A percentile compares a stretch with the other conserved stretches of the same genome.
These are phyloP conservation scores for Pholiota adiposa DNA, from an alignment of 1,284 basidiomycete genomes.

Conservation along the genomic window DNA sequence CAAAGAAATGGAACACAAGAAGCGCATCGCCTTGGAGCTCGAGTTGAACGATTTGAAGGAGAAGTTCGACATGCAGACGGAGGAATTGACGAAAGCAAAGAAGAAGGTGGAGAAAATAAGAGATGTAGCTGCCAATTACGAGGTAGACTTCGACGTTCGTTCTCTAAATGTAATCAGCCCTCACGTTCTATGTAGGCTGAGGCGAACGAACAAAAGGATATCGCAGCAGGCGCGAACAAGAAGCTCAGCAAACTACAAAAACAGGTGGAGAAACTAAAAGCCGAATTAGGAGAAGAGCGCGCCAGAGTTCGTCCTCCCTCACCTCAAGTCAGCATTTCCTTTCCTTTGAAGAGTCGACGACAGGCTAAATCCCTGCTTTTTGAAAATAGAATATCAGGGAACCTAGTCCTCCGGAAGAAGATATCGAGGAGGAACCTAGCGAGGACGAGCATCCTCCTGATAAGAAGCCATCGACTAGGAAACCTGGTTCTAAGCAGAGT, in stretches of 20 bases:
- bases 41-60: slow-evolving; percentile 52
- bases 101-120: slow-evolving; percentile 47
- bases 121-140: slow-evolving; percentile 41
- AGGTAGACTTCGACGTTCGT: slow-evolving; percentile 37
- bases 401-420: neutral
- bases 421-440: neutral
- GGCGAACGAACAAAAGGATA: slow-evolving; percentile 34
- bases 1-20: slow-evolving; percentile 56
- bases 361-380: neutral
- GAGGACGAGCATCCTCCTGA: slow-evolving; percentile 6
- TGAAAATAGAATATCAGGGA: neutral
- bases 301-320: slow-evolving; percentile 30
- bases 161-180: neutral
- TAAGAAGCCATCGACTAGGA: slow-evolving; percentile 2
- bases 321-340: slow-evolving; percentile 19
- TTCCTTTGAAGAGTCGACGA: neutral
- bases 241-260: slow-evolving; percentile 42
- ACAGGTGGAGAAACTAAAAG: slow-evolving; percentile 45
- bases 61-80: slow-evolving; percentile 37
- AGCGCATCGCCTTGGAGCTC: slow-evolving; percentile 59
- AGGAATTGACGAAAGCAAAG: slow-evolving; percentile 41
- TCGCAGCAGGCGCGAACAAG: slow-evolving; percentile 37
- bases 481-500: slow-evolving; percentile 6
- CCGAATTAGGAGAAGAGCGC: slow-evolving; percentile 44
- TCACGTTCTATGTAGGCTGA: slow-evolving; percentile 27